Evolutionary conservation across 1,284 basidiomycete genomes (phyloP).

Genomic region (Moesziomyces antarcticus): DNA sequence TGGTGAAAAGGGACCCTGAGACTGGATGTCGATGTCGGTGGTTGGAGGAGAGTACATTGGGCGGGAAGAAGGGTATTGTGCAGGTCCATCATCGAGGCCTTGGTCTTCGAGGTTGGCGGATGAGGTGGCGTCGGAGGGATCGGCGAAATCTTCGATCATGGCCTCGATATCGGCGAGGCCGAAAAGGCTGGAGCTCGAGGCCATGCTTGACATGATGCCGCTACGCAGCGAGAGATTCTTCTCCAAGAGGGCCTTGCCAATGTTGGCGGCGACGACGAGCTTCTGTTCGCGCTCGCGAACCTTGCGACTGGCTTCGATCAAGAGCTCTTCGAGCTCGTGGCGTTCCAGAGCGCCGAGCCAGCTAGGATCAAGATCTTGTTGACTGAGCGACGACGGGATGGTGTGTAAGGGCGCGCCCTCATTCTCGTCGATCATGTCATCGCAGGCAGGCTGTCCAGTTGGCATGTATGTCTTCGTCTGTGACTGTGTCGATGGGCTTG

Average conservation of each 20-base stretch:
- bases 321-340: slow-evolving; percentile 54
- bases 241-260: slow-evolving; percentile 60
- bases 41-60: slow-evolving; percentile 52
- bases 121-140: background rate
- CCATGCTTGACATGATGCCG: slow-evolving; percentile 49
- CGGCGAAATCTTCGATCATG: slow-evolving; percentile 24
- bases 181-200: slow-evolving; percentile 35
- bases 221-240: slow-evolving; percentile 58
- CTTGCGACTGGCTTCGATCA: slow-evolving; percentile 55
- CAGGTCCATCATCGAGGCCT: background rate
- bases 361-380: slow-evolving; percentile 31
- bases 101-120: background rate
- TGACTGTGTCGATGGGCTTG: too few species aligned
- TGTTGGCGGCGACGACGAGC: slow-evolving; percentile 58
- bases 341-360: slow-evolving; percentile 50
- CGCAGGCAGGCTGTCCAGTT: too few species aligned
- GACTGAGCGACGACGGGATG: slow-evolving; percentile 13
- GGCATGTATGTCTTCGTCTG: too few species aligned
- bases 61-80: background rate
- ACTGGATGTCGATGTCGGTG: slow-evolving; percentile 35
- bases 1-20: slow-evolving; percentile 22
- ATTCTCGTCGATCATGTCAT: too few species aligned
- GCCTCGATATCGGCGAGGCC: slow-evolving; percentile 33
- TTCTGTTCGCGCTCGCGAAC: slow-evolving; percentile 59
- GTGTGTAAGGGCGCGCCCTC: background rate